Evolutionary conservation across 495 filamentous ascomycete genomes (phyloP), one percentile per base, ranked within the genome.

Genomic region (Lophiotrema nucula): DNA sequence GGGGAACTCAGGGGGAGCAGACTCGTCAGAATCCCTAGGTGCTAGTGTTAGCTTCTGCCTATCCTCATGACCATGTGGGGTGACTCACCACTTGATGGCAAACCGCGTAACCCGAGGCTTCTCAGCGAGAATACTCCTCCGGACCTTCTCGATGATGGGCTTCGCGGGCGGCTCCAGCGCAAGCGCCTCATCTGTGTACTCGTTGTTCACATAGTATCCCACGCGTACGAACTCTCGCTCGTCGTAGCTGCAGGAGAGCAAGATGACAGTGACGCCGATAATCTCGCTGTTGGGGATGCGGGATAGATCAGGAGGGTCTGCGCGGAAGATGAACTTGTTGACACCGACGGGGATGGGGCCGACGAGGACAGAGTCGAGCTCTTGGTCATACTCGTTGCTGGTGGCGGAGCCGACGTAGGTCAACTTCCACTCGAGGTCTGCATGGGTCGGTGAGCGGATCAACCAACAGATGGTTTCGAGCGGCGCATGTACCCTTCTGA

Each of bases 121-220:
- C 76, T 97, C 92, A 1, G 93, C 92, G 25, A 98, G 81, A 24
- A 98, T 87, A 64, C 92, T 96, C 51, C 93, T 83, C 56, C 87
- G 81, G 53, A 98, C 89, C 65, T 89, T 88, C 68, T 97, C 95
- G 53, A 96, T 86, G 64, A 92, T 81, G 26, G 90, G 89, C 78
- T 95, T 95, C 42, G 89, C 81, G 2, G 95, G 93, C 12, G 93
- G 95, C 53, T 96, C 89, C 22, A 84, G 83, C 56, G 80, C 82
- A 43, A 98, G 79, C 73, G 95, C 90, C 64, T 96, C 90, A 22
- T 86, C 87, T 62, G 92, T 88, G 71, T 98, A 98, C 70, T 97
- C 95, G 64, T 97, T 97, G 77, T 96, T 98, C 56, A 97, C 92
- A 65, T 98, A 98, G 80, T 98, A 98, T 37, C 93, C 93, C 21